A percentile compares a stretch with the other conserved stretches of the same genome.
Conservation (phyloP, 208 protist genomes). For the Angomonas deanei region DNA sequence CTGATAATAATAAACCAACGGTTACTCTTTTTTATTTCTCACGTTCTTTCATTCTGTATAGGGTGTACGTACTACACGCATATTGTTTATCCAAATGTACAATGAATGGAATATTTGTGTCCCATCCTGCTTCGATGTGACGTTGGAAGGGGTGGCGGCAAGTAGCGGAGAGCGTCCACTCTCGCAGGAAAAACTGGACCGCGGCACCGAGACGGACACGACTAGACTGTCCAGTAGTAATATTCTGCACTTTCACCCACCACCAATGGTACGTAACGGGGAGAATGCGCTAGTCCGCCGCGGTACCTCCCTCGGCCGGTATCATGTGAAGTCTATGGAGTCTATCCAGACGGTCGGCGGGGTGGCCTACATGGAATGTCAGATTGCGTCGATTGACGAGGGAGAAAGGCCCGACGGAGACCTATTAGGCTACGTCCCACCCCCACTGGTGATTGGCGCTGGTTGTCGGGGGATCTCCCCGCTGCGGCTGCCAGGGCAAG, state of each 20-base stretch:
- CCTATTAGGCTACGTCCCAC: constrained; percentile 3
- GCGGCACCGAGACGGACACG: too few relatives aligned
- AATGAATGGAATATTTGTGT: constrained; percentile 46
- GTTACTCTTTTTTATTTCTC: constrained; percentile 6
- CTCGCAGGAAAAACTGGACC: constrained; percentile 14
- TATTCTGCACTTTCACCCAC: constrained; percentile 21
- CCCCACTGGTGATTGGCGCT: constrained; percentile 51
- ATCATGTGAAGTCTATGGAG: constrained; percentile 55
- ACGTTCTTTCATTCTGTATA: constrained; percentile 4
- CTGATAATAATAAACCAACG: too few relatives aligned
- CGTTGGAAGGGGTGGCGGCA: neutral
- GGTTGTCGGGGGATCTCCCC: constrained; percentile 36
- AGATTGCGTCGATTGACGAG: constrained; percentile 11
- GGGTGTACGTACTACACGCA: too few relatives aligned
- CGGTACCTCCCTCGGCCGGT: constrained; percentile 12
- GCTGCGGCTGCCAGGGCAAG: constrained; percentile 56
- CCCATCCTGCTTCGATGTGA: constrained; percentile 24
- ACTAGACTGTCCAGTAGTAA: too few relatives aligned
- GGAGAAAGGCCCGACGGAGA: neutral
- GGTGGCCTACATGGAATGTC: constrained; percentile 63
- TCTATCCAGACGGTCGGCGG: constrained; percentile 38
- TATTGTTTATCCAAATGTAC: constrained; percentile 37
- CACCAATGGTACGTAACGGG: constrained; percentile 9
- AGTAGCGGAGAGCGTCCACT: constrained; percentile 17
- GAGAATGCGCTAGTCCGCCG: constrained; percentile 16